Conservation (phyloP, 441 rosid genomes). For the Dalechampia spathulata region DNA sequence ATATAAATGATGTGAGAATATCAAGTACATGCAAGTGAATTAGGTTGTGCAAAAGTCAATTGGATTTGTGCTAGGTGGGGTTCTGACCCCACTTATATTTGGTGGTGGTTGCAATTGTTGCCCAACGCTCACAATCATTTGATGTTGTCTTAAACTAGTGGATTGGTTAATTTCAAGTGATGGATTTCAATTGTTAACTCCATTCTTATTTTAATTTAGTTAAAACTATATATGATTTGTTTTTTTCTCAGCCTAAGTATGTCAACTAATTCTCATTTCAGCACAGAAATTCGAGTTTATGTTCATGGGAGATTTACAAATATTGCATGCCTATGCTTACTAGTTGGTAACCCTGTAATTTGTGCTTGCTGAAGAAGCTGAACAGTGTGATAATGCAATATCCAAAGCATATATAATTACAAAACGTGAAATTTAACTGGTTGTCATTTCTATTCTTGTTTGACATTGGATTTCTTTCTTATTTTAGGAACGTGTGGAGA, state of each 20-base stretch:
- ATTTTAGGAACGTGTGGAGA: conserved; percentile 70
- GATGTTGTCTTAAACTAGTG: neutral
- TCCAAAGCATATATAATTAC: conserved; percentile 1
- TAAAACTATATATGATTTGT: neutral
- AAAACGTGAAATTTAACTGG: no score
- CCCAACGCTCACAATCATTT: neutral
- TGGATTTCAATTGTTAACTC: neutral
- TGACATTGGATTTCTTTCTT: conserved; percentile 15
- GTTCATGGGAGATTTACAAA: no score
- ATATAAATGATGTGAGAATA: no score
- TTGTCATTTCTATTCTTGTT: conserved; percentile 9
- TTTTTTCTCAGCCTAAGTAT: neutral
- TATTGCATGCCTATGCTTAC: conserved; percentile 1
- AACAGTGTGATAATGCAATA: conserved; percentile 3
- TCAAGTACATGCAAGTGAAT: no score
- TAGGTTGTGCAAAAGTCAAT: no score
- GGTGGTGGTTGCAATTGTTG: no score
- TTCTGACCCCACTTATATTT: no score
- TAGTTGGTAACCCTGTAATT: neutral
- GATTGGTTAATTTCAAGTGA: neutral
- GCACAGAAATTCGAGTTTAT: no score
- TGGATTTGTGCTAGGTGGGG: no score
- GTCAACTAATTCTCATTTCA: neutral
- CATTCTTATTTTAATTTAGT: neutral
- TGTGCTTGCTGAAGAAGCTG: conserved; percentile 1